Percentiles rank a stretch among this genome's conserved stretches.
Evolutionary conservation across 768 basidiomycete species (phyloP).

Genomic region (Termitomyces sp.): DNA sequence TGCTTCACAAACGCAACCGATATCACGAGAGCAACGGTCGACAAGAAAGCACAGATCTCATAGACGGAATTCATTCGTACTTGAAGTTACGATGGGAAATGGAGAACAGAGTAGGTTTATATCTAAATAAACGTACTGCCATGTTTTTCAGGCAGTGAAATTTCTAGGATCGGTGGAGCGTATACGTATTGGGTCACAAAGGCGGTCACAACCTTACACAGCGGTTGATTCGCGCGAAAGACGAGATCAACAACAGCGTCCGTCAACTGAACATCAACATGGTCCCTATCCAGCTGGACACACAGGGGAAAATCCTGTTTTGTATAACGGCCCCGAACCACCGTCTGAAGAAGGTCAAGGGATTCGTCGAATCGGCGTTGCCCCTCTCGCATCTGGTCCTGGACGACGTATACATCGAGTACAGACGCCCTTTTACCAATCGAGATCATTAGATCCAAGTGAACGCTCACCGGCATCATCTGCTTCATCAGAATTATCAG

Average conservation of each 20-base stretch:
- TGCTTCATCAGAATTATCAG: constrained; percentile 35
- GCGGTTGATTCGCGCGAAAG: not conserved
- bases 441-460: not conserved
- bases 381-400: not conserved
- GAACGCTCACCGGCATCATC: not conserved
- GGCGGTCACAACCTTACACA: not conserved
- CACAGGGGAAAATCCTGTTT: not conserved
- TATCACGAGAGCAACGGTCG: not conserved
- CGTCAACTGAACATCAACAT: not conserved
- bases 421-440: constrained; percentile 5
- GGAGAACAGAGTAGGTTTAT: not conserved
- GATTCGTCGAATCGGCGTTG: not conserved
- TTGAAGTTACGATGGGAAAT: not conserved
- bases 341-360: not conserved
- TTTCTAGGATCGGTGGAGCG: not conserved
- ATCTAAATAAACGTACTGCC: not conserved
- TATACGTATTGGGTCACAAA: not conserved
- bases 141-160: not conserved
- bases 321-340: not conserved
- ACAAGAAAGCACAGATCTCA: not conserved
- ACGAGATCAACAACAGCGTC: not conserved
- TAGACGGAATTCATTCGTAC: not conserved
- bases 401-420: not conserved
- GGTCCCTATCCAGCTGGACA: not conserved
- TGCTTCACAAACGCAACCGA: not conserved